Evolutionary conservation across 2,329 filamentous ascomycete species (phyloP).

Genomic region (Neoascochyta sp.): DNA sequence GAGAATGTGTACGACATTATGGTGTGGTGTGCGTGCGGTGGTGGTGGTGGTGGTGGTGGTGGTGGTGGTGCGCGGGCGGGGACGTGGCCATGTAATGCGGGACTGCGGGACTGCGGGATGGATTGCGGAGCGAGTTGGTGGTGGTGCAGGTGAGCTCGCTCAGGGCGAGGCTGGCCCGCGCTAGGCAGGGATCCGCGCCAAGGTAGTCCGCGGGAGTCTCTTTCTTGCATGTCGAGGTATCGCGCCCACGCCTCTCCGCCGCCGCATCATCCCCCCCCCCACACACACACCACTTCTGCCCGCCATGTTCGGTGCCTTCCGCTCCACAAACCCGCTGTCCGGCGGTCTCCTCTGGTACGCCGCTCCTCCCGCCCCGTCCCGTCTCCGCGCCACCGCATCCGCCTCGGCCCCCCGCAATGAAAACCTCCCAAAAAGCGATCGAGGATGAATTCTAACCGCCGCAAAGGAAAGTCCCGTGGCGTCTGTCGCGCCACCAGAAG

Average conservation of each 20-base stretch:
- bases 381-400: background rate
- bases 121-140: too few species aligned
- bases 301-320: slow-evolving; percentile 41
- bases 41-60: slow-evolving; percentile 1
- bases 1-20: slow-evolving; percentile 98
- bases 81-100: too few species aligned
- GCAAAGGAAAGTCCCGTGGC: slow-evolving; percentile 94
- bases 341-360: slow-evolving; percentile 39
- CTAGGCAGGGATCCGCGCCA: slow-evolving; percentile 27
- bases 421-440: slow-evolving; percentile 1
- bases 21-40: slow-evolving; percentile 1
- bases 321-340: slow-evolving; percentile 39
- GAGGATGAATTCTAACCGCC: slow-evolving; percentile 1
- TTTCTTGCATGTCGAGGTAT: too few species aligned
- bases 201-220: slow-evolving; percentile 31
- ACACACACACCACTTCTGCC: slow-evolving; percentile 14
- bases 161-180: slow-evolving; percentile 17
- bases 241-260: slow-evolving; percentile 13
- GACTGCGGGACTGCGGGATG: too few species aligned
- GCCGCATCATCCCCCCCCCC: slow-evolving; percentile 11
- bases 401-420: background rate
- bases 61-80: too few species aligned
- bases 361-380: background rate
- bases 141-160: too few species aligned
- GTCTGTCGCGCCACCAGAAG: slow-evolving; percentile 69